A percentile compares a stretch with the other conserved stretches of the same genome.
Evolutionary conservation across 768 basidiomycete species (phyloP).

Genomic region (Russula olivacea): DNA sequence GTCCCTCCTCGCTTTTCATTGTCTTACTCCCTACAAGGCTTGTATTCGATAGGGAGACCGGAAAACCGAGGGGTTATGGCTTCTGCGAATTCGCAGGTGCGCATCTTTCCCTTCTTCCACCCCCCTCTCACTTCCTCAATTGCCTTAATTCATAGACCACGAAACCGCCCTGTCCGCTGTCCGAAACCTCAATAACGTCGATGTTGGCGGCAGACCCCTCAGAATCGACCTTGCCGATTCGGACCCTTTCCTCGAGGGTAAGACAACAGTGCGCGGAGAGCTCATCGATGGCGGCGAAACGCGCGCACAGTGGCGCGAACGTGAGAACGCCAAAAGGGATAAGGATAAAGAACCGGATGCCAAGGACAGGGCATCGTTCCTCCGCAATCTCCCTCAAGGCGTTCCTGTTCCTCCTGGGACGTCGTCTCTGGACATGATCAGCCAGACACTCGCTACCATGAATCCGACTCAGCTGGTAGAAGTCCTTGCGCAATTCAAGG

Average conservation of each 20-base stretch:
- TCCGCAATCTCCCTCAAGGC: conserved; percentile 69
- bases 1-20: background rate
- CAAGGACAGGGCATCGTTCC: conserved; percentile 41
- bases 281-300: conserved; percentile 65
- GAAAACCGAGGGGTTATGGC: conserved; percentile 90
- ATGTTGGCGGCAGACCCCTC: conserved; percentile 87
- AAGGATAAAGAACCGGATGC: conserved; percentile 27
- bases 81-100: conserved; percentile 90
- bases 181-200: conserved; percentile 88
- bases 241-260: conserved; percentile 85
- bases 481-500: conserved; percentile 98
- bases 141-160: conserved; percentile 55
- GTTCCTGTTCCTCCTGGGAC: conserved; percentile 65
- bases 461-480: conserved; percentile 83
- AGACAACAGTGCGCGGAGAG: conserved; percentile 82
- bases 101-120: background rate
- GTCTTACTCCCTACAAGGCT: conserved; percentile 42
- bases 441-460: conserved; percentile 77
- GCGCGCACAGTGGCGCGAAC: conserved; percentile 49
- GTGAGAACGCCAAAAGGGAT: conserved; percentile 31
- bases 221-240: conserved; percentile 94
- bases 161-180: conserved; percentile 95
- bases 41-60: conserved; percentile 88
- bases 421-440: conserved; percentile 76
- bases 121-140: background rate